Base-by-base conservation (phyloP, 371 early-diverging fungal species). In the Mucor circinelloides region DNA sequence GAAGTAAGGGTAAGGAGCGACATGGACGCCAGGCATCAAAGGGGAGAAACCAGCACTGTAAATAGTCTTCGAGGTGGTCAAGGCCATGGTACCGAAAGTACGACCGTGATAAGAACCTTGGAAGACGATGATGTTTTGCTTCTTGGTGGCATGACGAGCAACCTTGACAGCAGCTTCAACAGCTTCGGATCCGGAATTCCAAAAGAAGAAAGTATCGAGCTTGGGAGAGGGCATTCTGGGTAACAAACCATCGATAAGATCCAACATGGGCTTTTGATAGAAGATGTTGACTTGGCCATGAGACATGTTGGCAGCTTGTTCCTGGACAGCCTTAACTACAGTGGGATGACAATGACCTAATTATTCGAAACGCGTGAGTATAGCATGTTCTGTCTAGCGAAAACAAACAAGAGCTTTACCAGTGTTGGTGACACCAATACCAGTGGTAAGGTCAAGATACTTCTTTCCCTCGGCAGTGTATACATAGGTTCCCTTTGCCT, bases 311-410 rank as follows among this genome's bases (percentile, higher is more conserved):
- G 74, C 83, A 1, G 79, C 82, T 70, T 87, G 87, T 23, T 85
- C 81, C 70, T 86, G 85, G 9, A 85, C 87, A 46, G 87, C 87
- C 69, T 85, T 85, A 17, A 87, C 87, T 57, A 87, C 85, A n/a
- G 73, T 83, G 54, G 87, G 87, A 57, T 87, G 78, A 44, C 73
- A 80, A 56, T 80, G 78, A 40, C 80, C 82, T 76, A 72, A 19
- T 58, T 25, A 40, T 15, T 31, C 38, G 8, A 56, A 56, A 32
- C 30, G 32, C 32, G 32, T 56, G 19, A 27, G 17, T 28, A 54
- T 54, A 28, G 15, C 19, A n/a, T 17, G 30, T 28, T 31, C 31
- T 25, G 13, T 9, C 31, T 3, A 25, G 5, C 52, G 6, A 27
- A 7, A 23, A 27, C 21, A 31, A 30, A 31, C 6, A 28, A 40